Evolutionary conservation across 768 basidiomycete genomes (phyloP), one percentile per base, ranked within the genome.

Genomic region (Mycena filopes): DNA sequence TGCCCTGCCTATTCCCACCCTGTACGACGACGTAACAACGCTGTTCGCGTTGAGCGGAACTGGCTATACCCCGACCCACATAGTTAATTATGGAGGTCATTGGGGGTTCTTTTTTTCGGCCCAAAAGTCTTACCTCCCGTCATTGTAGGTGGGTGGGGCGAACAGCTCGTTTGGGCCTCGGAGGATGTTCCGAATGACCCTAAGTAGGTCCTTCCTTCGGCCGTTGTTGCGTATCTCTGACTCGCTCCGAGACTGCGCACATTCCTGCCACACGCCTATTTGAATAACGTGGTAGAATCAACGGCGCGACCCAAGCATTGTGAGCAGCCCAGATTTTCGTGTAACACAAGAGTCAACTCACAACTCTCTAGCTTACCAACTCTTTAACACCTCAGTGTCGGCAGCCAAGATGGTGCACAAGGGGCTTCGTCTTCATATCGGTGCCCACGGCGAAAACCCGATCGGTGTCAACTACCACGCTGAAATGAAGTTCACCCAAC

Each of bases 1-100:
- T 68, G 80, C 89, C 23, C 73, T 92, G 41, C 91, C 91, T 7
- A 79, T 91, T 1, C 85, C 91, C 1, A 75, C 76, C 12, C 79
- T 92, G 4, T 92, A 87, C 68, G 89, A 91, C 23, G 91, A 92
- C 67, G 79, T 92, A 50, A 70, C 88, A 26, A 88, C 80, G 0
- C 78, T 93, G 15, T 92, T 82, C 70, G 85, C 86, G 4, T 58
- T 80, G 71, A 92, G 90, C 70, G 91, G 91, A 5, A 91, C 91
- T 15, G 90, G 87, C 15, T 80, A 84, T 28, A 91, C 91, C 0
- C 91, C 91, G 3, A 93, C 91, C 0, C 91, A 92, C 66, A 76
- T 92, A 31, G 91, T 92, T 26, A 88, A 92, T 71, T 93, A 92
- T 71, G 91, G 91, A n/a, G 91, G n/a, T n/a, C n/a, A n/a, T n/a